These are phyloP conservation scores for Alternaria dauci DNA, from an alignment of 2,329 filamentous ascomycete species.

Conservation along the genomic window DNA sequence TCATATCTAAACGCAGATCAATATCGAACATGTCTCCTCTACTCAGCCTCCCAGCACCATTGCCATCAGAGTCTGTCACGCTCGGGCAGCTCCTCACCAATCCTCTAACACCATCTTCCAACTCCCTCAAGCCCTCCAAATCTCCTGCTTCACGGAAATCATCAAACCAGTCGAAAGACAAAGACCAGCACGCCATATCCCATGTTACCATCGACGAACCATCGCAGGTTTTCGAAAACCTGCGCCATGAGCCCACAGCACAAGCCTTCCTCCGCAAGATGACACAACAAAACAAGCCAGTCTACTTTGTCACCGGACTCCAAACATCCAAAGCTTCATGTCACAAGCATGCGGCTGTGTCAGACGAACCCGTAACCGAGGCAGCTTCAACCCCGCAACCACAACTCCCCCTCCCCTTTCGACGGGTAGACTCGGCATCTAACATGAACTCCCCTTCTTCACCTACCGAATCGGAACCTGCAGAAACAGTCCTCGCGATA, in stretches of 20 bases:
- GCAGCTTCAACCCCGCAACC: slow-evolving; percentile 4
- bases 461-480: neutral
- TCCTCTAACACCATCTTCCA: slow-evolving; percentile 27
- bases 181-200: slow-evolving; percentile 32
- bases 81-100: slow-evolving; percentile 43
- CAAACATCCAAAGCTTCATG: slow-evolving; percentile 50
- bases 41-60: slow-evolving; percentile 35
- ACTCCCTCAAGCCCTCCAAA: slow-evolving; percentile 25
- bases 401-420: slow-evolving; percentile 22
- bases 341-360: neutral
- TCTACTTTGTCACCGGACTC: slow-evolving; percentile 55
- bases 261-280: slow-evolving; percentile 35
- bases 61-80: slow-evolving; percentile 29
- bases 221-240: slow-evolving; percentile 31
- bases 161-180: slow-evolving; percentile 20
- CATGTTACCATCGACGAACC: slow-evolving; percentile 26
- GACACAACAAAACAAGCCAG: slow-evolving; percentile 56
- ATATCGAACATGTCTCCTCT: slow-evolving; percentile 29
- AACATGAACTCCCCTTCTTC: slow-evolving; percentile 10
- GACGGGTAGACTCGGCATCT: slow-evolving; percentile 35
- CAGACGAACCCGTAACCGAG: slow-evolving; percentile 4
- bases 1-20: neutral
- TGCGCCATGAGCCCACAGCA: slow-evolving; percentile 30
- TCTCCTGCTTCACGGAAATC: slow-evolving; percentile 16
- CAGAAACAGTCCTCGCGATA: slow-evolving; percentile 31